These are phyloP conservation scores for Bullera alba DNA, from an alignment of 768 basidiomycete species.

Conservation along the genomic window DNA sequence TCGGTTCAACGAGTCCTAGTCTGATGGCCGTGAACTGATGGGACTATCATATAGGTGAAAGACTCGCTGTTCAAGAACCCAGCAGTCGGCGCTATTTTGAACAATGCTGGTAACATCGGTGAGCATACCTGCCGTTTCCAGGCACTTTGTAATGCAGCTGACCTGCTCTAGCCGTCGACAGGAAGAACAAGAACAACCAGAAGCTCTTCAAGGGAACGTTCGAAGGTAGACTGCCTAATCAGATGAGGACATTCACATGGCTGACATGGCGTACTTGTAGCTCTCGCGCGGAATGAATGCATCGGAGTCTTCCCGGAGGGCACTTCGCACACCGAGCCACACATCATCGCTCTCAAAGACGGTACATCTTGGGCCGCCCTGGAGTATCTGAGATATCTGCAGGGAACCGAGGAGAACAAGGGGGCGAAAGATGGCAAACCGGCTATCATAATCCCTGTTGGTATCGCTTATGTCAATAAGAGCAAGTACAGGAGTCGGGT, in stretches of 20 bases:
- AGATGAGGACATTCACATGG: not conserved
- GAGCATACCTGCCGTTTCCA: slow-evolving; percentile 4
- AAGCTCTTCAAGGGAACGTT: slow-evolving; percentile 82
- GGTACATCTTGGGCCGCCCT: slow-evolving; percentile 91
- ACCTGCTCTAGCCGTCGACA: slow-evolving; percentile 63
- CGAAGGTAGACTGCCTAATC: slow-evolving; percentile 48
- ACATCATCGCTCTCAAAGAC: slow-evolving; percentile 78
- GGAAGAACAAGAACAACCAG: slow-evolving; percentile 86
- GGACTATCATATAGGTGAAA: slow-evolving; percentile 84
- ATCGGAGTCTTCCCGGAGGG: slow-evolving; percentile 69
- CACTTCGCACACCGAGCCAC: slow-evolving; percentile 73
- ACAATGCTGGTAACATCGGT: slow-evolving; percentile 82
- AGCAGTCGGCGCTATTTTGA: slow-evolving; percentile 62
- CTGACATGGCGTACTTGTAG: slow-evolving; percentile 32
- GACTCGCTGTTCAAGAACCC: slow-evolving; percentile 80
- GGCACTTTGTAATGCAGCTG: slow-evolving; percentile 5
- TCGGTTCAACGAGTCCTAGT: slow-evolving; percentile 12
- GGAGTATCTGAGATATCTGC: slow-evolving; percentile 77
- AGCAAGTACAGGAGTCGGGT: slow-evolving; percentile 87
- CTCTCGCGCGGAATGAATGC: slow-evolving; percentile 66
- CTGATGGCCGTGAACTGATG: not conserved
- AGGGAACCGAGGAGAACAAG: slow-evolving; percentile 35
- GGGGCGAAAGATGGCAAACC: slow-evolving; percentile 47
- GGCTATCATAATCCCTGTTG: slow-evolving; percentile 67
- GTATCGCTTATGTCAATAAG: slow-evolving; percentile 93